Evolutionary conservation across 371 early-diverging fungal genomes (phyloP).

Genomic region (Funneliformis caledonium): DNA sequence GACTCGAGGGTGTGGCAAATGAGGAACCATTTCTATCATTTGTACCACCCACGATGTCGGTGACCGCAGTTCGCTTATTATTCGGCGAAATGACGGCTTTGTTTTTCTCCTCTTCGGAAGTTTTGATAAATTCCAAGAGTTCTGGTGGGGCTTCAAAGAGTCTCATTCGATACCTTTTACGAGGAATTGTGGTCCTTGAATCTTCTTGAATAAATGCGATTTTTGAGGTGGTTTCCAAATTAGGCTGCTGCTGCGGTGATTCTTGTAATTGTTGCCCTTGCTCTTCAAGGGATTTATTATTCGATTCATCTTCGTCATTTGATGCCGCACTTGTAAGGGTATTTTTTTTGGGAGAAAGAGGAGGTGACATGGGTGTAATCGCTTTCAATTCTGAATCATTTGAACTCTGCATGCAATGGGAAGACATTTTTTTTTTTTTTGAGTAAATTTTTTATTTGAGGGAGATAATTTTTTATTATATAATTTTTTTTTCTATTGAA

Average conservation of each 20-base stretch:
- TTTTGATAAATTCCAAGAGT: neutral
- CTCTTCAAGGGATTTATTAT: neutral
- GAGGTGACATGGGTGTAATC: too few species aligned
- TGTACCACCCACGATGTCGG: neutral
- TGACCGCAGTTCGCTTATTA: neutral
- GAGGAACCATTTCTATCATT: neutral
- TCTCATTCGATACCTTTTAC: conserved; percentile 7
- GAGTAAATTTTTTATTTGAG: too few species aligned
- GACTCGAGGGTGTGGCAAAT: neutral
- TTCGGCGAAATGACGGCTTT: neutral
- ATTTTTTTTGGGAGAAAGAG: too few species aligned
- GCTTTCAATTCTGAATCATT: too few species aligned
- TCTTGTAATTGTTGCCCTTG: neutral
- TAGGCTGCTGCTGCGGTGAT: neutral
- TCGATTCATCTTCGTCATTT: neutral
- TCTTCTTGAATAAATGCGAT: neutral
- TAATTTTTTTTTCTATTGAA: too few species aligned
- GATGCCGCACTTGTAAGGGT: neutral
- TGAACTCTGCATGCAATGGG: too few species aligned
- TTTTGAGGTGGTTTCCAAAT: neutral
- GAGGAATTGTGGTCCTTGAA: neutral
- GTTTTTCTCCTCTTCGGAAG: neutral
- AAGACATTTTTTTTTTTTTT: too few species aligned
- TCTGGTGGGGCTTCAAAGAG: conserved; percentile 2
- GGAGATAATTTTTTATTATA: too few species aligned